Conservation (phyloP, 805 yeast species). For the Teunomyces stri region DNA sequence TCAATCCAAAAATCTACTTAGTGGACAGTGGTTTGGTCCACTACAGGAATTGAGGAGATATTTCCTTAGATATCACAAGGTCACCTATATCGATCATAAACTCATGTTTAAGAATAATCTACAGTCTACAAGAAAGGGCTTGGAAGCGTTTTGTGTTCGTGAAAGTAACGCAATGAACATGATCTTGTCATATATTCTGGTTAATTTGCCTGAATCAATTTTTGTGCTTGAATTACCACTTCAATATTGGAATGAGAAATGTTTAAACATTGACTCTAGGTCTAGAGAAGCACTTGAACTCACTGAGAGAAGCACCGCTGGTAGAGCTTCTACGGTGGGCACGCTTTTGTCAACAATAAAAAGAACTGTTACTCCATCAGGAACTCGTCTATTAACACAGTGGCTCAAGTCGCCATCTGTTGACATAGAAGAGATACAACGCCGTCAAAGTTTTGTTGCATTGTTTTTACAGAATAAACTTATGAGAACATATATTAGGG, state of each 20-base stretch:
- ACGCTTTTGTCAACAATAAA: slow-evolving; percentile 68
- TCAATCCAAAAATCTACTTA: slow-evolving; percentile 34
- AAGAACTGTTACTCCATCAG: slow-evolving; percentile 77
- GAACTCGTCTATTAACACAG: slow-evolving; percentile 71
- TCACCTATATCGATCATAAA: slow-evolving; percentile 29
- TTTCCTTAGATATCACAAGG: slow-evolving; percentile 53
- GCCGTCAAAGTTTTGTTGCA: slow-evolving; percentile 44
- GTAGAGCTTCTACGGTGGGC: slow-evolving; percentile 57
- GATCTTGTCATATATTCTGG: slow-evolving; percentile 61
- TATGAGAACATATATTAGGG: slow-evolving; percentile 24
- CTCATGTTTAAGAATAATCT: slow-evolving; percentile 29
- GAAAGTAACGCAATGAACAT: slow-evolving; percentile 60
- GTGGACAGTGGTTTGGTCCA: slow-evolving; percentile 56
- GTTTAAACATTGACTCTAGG: slow-evolving; percentile 77
- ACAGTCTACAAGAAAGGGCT: slow-evolving; percentile 33
- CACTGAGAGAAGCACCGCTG: slow-evolving; percentile 47
- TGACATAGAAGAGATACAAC: slow-evolving; percentile 50
- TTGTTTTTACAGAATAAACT: slow-evolving; percentile 24
- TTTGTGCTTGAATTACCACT: slow-evolving; percentile 67
- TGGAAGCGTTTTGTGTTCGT: slow-evolving; percentile 41
- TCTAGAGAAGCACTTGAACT: slow-evolving; percentile 77
- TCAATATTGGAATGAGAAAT: slow-evolving; percentile 47
- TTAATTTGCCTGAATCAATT: slow-evolving; percentile 67
- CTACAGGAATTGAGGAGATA: slow-evolving; percentile 58
- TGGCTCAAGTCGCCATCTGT: slow-evolving; percentile 84